Evolutionary conservation across 2,329 filamentous ascomycete species (phyloP), one percentile per base, ranked within the genome.

Genomic region (Botrytis tulipae): DNA sequence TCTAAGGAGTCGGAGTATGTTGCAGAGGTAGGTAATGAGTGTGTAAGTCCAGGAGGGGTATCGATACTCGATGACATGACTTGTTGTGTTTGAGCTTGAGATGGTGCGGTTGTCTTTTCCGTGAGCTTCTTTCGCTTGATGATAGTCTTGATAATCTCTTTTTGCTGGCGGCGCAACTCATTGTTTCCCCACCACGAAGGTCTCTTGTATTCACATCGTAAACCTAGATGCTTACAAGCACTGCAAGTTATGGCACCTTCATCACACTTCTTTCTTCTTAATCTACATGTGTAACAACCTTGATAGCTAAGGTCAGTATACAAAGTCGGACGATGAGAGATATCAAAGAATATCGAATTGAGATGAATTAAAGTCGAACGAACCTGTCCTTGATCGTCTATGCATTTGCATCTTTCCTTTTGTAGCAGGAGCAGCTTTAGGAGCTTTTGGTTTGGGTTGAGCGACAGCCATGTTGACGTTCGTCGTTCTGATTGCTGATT

Each of bases 121-220:
- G 91, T 91, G 78, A 97, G 87, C 88, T 98, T 98, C 82, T 96
- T 98, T 82, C 92, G 90, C 89, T 97, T 98, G 87, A 99, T 98
- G 83, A 95, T 93, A 83, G 92, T 92, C 88, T 99, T 99, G 87
- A 99, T 97, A 78, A 91, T 86, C 82, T 98, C 96, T 85, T 98
- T 99, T 82, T 98, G 94, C 73, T 91, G 85, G 79, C 92, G 90
- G 78, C 96, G 88, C 80, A 92, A 90, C 76, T 97, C 94, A 80
- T 93, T 92, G 86, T 96, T 98, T 84, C 92, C 93, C 96, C 96
- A 99, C 96, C 96, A 99, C 84, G 93, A 90, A 54, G 96, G 96
- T 81, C 95, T 87, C 87, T 97, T 97, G 86, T 98, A 99, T 86
- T 98, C 94, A 85, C 96, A 99, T 80, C 88, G 87, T 73, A 99